Base-by-base conservation (phyloP, 176 grass and related monocot genomes). In the Panicum miliaceum region DNA sequence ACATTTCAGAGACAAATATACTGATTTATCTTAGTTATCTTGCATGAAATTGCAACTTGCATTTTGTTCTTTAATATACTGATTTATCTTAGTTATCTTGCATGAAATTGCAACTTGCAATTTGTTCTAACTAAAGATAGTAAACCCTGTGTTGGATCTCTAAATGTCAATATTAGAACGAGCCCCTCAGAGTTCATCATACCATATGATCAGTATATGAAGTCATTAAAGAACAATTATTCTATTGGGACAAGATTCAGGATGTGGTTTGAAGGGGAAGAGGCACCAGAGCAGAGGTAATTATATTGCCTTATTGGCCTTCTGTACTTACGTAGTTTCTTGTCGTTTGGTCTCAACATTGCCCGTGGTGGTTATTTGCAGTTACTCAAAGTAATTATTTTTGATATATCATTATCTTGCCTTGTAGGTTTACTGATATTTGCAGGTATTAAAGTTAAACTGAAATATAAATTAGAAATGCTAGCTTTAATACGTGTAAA, bases 261-360 rank as follows among this genome's bases (percentile, higher is more conserved):
- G 58, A 97, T 97, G 94, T 88, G 90, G 56, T 97, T 97, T 88
- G 94, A 97, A 91, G 92, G 90, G 8, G 94, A 94, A 81, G 94
- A 97, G 77, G 86, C 92, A 3, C 92, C 92, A 57, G 94, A 94
- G 52, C 94, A 97, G 66, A 94, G 94, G 94, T 97, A 84, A 32
- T 2, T 32, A 32, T 32, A 75, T 12, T 80, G 5, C 22, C 18
- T 5, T 63, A 12, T 64, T 70, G 41, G 4, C 34, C 5, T 43
- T 27, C 3, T 6, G 38, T 35, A 22, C 14, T 12, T 42, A 15
- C 73, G 6, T 15, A 1, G 60, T 12, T 61, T 43, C 42, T 12
- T 70, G 40, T 63, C 36, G 15, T 35, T 35, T 76, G 20, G 43
- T 11, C 25, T 8, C 13, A 4, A n/a, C 35, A 26, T 22, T 51